These are phyloP conservation scores for Trichoderma sp. DNA, from an alignment of 2,329 filamentous ascomycete genomes.

Conservation along the genomic window DNA sequence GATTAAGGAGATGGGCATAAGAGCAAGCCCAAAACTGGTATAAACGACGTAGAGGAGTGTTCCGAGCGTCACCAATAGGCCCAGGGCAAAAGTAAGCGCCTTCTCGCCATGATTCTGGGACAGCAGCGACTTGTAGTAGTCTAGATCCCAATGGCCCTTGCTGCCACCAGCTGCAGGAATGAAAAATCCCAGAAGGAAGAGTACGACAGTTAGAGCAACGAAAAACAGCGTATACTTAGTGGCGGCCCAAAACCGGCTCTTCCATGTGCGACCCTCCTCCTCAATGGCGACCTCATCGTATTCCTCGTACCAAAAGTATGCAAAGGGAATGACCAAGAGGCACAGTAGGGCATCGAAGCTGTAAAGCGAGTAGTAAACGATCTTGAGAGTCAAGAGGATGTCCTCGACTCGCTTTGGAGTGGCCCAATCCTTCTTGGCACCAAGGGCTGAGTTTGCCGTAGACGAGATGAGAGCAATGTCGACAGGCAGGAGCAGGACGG, in stretches of 20 bases:
- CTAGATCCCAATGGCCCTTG: slow-evolving; percentile 71
- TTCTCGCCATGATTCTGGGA: slow-evolving; percentile 82
- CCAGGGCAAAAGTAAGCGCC: slow-evolving; percentile 83
- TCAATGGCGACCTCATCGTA: slow-evolving; percentile 89
- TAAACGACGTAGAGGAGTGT: slow-evolving; percentile 85
- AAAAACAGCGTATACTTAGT: slow-evolving; percentile 89
- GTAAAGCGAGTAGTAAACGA: slow-evolving; percentile 92
- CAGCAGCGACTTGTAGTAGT: slow-evolving; percentile 85
- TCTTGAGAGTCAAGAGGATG: slow-evolving; percentile 75
- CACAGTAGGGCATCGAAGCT: slow-evolving; percentile 88
- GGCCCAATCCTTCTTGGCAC: slow-evolving; percentile 92
- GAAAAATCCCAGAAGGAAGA: slow-evolving; percentile 94
- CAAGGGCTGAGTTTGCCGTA: slow-evolving; percentile 70
- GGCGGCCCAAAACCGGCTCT: slow-evolving; percentile 73
- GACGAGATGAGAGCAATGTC: slow-evolving; percentile 93
- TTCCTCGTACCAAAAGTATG: slow-evolving; percentile 98
- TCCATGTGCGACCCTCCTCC: slow-evolving; percentile 71
- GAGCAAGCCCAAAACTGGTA: slow-evolving; percentile 80
- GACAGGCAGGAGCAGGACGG: slow-evolving; percentile 86
- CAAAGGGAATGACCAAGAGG: slow-evolving; percentile 84
- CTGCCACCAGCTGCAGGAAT: slow-evolving; percentile 72
- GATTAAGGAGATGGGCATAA: slow-evolving; percentile 87
- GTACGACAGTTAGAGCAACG: slow-evolving; percentile 69
- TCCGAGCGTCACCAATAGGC: slow-evolving; percentile 82
- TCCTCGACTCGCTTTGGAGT: slow-evolving; percentile 73